Conservation (phyloP, 164 flowering plant genomes). For the Dillenia suffruticosa region DNA sequence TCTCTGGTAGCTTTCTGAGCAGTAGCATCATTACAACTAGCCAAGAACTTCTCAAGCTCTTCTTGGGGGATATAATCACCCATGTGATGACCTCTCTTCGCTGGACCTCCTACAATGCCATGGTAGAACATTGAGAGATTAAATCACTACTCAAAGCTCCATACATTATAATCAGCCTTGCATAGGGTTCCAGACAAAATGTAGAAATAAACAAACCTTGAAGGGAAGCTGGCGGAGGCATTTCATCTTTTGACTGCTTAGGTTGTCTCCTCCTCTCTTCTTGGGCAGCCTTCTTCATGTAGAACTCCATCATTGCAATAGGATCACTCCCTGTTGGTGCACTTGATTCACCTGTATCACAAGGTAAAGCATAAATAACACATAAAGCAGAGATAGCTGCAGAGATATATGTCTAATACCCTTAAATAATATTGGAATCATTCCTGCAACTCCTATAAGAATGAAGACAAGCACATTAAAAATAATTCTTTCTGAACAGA, state of each 20-base stretch:
- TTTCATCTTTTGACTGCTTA: constrained; percentile 86
- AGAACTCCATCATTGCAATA: constrained; percentile 95
- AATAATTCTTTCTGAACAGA: too few relatives aligned
- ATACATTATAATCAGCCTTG: neutral
- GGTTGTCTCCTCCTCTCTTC: constrained; percentile 79
- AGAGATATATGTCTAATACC: too few relatives aligned
- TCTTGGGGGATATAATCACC: constrained; percentile 95
- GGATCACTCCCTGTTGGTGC: constrained; percentile 61
- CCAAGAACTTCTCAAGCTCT: constrained; percentile 86
- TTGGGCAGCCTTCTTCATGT: constrained; percentile 92
- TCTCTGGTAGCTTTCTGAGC: constrained; percentile 69
- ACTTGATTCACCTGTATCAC: constrained; percentile 40
- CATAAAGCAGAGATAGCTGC: too few relatives aligned
- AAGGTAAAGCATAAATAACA: too few relatives aligned
- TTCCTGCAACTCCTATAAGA: too few relatives aligned
- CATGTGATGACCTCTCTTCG: constrained; percentile 93
- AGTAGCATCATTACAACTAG: constrained; percentile 72
- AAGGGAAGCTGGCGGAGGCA: constrained; percentile 98
- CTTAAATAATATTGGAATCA: too few relatives aligned
- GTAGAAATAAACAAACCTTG: constrained; percentile 44
- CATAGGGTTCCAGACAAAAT: neutral
- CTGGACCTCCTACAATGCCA: constrained; percentile 19
- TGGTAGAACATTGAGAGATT: neutral
- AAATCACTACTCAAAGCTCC: neutral
- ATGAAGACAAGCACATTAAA: too few relatives aligned